phyloP scores from a whole-genome alignment of 2,329 filamentous ascomycete species.

The Botryotinia calthae region DNA sequence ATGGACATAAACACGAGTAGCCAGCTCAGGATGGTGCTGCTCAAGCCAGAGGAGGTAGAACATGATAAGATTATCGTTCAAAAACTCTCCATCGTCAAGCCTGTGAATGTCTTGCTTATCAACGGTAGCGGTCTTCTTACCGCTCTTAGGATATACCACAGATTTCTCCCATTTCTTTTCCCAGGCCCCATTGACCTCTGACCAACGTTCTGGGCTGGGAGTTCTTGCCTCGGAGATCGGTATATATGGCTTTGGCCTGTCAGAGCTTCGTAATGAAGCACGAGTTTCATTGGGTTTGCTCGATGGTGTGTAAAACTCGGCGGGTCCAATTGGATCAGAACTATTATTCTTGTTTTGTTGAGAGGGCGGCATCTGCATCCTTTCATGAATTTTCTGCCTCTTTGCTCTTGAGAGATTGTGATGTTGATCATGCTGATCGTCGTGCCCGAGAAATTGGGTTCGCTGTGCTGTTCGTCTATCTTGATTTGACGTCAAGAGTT shows the following conservation, averaged over 20 bases:
- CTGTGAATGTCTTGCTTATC: slow-evolving; percentile 70
- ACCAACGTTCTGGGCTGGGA: slow-evolving; percentile 46
- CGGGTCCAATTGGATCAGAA: not conserved
- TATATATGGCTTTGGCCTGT: not conserved
- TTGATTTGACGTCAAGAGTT: not conserved
- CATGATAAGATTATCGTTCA: slow-evolving; percentile 90
- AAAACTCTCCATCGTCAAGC: slow-evolving; percentile 77
- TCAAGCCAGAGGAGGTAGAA: slow-evolving; percentile 82
- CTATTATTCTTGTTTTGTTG: not conserved
- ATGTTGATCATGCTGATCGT: not conserved
- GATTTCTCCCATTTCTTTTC: slow-evolving; percentile 52
- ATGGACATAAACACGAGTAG: slow-evolving; percentile 76
- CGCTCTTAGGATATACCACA: slow-evolving; percentile 58
- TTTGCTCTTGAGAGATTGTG: not conserved
- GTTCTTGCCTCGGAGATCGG: slow-evolving; percentile 12
- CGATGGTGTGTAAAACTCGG: slow-evolving; percentile 10
- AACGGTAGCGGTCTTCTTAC: slow-evolving; percentile 62
- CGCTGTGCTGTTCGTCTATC: not conserved
- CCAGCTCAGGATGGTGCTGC: slow-evolving; percentile 51
- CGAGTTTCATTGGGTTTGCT: slow-evolving; percentile 15
- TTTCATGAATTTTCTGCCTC: slow-evolving; percentile 2
- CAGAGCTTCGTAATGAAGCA: slow-evolving; percentile 23
- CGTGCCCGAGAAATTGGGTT: not conserved
- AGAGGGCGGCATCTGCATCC: not conserved
- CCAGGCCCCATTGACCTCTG: slow-evolving; percentile 51